Evolutionary conservation across 2,329 filamentous ascomycete genomes (phyloP).

Genomic region (Ceratocystis harringtonii): DNA sequence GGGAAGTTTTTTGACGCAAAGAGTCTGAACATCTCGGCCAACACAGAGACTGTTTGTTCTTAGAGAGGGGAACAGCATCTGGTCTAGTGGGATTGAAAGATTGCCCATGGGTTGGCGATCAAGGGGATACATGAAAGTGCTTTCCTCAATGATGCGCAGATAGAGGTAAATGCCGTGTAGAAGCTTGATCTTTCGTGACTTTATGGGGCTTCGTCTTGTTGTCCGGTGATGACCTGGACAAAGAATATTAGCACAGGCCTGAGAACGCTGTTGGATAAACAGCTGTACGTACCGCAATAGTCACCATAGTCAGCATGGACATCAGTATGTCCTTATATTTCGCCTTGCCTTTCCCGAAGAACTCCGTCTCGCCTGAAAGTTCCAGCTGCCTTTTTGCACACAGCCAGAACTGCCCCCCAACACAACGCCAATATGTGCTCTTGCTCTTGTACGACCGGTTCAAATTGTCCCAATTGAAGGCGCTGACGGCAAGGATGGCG

Average conservation of each 20-base stretch:
- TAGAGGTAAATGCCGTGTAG: slow-evolving; percentile 35
- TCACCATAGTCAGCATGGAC: slow-evolving; percentile 28
- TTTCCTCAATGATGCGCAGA: slow-evolving; percentile 32
- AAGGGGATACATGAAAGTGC: slow-evolving; percentile 22
- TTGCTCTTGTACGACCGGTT: slow-evolving; percentile 20
- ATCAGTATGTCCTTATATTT: slow-evolving; percentile 31
- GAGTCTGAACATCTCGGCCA: slow-evolving; percentile 31
- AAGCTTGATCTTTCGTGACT: slow-evolving; percentile 29
- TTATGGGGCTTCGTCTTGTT: slow-evolving; percentile 23
- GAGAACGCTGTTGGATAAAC: too few relatives aligned
- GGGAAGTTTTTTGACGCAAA: too few relatives aligned
- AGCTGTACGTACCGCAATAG: slow-evolving; percentile 21
- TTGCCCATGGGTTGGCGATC: slow-evolving; percentile 14
- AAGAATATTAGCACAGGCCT: not conserved
- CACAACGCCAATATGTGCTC: slow-evolving; percentile 4
- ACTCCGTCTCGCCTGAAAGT: slow-evolving; percentile 22
- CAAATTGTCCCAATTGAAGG: slow-evolving; percentile 24
- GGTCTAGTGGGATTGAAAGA: slow-evolving; percentile 16
- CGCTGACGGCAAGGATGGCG: slow-evolving; percentile 27
- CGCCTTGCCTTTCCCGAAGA: slow-evolving; percentile 24
- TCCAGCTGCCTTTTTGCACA: slow-evolving; percentile 22
- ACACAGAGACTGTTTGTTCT: slow-evolving; percentile 25
- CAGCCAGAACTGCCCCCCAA: slow-evolving; percentile 24
- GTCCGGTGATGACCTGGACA: slow-evolving; percentile 22
- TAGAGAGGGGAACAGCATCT: slow-evolving; percentile 21